Percentiles rank a stretch among this genome's conserved stretches.
phyloP scores from a whole-genome alignment of 352 stramenopile species.

The Globisporangium yorkense region DNA sequence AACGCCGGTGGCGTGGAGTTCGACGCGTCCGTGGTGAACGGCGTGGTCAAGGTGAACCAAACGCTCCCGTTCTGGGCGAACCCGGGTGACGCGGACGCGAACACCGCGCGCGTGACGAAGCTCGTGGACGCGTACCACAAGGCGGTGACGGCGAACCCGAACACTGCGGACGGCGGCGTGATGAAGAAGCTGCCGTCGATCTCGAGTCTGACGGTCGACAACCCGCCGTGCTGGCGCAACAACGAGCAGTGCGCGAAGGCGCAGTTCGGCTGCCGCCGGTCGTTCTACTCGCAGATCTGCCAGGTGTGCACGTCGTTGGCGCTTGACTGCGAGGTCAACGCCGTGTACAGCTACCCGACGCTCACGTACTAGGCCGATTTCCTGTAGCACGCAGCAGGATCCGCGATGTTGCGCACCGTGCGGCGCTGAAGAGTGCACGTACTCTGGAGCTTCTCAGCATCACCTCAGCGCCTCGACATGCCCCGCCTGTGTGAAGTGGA shows the following conservation, averaged over 20 bases:
- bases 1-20: conserved; percentile 46
- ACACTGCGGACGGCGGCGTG: conserved; percentile 27
- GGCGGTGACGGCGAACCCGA: conserved; percentile 20
- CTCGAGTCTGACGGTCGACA: conserved; percentile 24
- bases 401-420: too few species aligned
- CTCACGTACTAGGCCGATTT: too few species aligned
- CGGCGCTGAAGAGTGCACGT: too few species aligned
- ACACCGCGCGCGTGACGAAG: conserved; percentile 32
- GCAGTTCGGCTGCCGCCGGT: conserved; percentile 44
- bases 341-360: too few species aligned
- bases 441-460: too few species aligned
- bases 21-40: conserved; percentile 21
- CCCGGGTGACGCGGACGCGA: conserved; percentile 32
- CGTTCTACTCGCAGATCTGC: conserved; percentile 56
- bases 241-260: conserved; percentile 34
- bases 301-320: conserved; percentile 34
- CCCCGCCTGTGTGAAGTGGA: too few species aligned
- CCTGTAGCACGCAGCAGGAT: too few species aligned
- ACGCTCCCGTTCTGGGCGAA: conserved; percentile 67
- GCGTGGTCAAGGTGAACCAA: conserved; percentile 23
- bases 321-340: too few species aligned
- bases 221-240: conserved; percentile 64
- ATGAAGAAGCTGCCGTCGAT: conserved; percentile 43
- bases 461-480: too few species aligned
- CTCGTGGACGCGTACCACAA: conserved; percentile 45